A percentile compares a stretch with the other conserved stretches of the same genome.
Evolutionary conservation across 2,329 filamentous ascomycete species (phyloP).

Genomic region (Epicoccum nigrum): DNA sequence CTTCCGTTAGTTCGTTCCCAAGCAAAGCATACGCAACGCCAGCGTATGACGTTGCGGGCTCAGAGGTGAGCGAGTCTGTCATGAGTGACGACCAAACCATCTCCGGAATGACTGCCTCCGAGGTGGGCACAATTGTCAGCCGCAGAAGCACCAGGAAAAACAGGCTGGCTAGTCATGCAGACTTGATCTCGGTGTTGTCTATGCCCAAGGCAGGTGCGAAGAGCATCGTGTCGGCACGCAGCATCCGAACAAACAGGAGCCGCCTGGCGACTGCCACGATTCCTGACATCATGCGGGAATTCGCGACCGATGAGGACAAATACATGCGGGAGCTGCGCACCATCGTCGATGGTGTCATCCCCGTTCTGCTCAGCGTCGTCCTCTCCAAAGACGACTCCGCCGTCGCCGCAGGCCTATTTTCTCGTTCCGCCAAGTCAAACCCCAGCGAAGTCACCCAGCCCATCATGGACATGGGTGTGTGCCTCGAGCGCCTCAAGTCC

Average conservation of each 20-base stretch:
- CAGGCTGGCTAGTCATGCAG: conserved; percentile 86
- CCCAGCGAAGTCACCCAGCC: conserved; percentile 73
- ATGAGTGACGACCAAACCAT: conserved; percentile 25
- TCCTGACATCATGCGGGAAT: conserved; percentile 77
- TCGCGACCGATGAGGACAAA: conserved; percentile 81
- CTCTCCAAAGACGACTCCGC: conserved; percentile 72
- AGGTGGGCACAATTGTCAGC: conserved; percentile 47
- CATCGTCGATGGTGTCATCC: conserved; percentile 91
- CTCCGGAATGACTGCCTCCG: conserved; percentile 35
- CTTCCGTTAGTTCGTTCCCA: conserved; percentile 61
- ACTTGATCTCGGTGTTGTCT: conserved; percentile 91
- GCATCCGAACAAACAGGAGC: conserved; percentile 75
- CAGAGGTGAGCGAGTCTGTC: conserved; percentile 31
- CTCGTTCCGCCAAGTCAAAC: conserved; percentile 63
- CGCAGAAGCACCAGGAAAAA: conserved; percentile 60
- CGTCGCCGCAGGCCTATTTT: conserved; percentile 71
- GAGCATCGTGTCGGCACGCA: conserved; percentile 77
- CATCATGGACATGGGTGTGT: conserved; percentile 92
- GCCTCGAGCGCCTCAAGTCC: conserved; percentile 80
- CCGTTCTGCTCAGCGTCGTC: conserved; percentile 85
- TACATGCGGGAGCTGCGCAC: conserved; percentile 93
- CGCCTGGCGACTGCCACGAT: conserved; percentile 71
- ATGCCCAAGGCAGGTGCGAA: conserved; percentile 67
- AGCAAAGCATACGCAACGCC: conserved; percentile 41
- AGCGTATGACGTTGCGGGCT: conserved; percentile 33